Evolutionary conservation across 352 stramenopile genomes (phyloP).

Genomic region (Globisporangium takayamanum): DNA sequence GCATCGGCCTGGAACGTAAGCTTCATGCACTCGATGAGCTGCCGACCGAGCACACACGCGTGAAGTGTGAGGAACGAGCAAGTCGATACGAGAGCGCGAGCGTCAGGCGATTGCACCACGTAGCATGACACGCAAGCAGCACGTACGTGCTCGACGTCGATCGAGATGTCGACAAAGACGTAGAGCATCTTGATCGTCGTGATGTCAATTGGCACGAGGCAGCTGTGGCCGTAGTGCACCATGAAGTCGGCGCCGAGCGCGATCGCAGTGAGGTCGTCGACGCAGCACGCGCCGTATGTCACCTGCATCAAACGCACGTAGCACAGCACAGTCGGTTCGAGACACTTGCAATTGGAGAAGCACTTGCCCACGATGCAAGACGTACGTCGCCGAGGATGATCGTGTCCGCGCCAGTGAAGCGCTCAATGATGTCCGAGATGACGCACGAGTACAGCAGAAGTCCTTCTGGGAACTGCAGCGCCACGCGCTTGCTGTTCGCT

Average conservation of each 20-base stretch:
- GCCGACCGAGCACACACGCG: neutral
- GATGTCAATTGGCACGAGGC: constrained; percentile 95
- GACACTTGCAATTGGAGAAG: neutral
- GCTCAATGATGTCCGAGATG: constrained; percentile 97
- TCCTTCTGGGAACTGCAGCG: constrained; percentile 98
- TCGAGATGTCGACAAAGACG: constrained; percentile 99
- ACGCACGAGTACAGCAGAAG: constrained; percentile 97
- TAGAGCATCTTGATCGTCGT: constrained; percentile 97
- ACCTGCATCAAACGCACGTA: constrained; percentile 26
- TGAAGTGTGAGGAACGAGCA: neutral
- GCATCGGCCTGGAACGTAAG: constrained; percentile 76
- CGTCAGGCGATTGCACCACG: too few species aligned
- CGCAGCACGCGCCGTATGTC: constrained; percentile 99
- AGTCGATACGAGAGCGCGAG: too few species aligned
- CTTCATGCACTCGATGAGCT: constrained; percentile 95
- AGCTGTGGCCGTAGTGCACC: constrained; percentile 99
- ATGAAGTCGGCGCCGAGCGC: constrained; percentile 95
- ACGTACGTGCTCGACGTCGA: constrained; percentile 94
- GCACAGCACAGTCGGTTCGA: constrained; percentile 1
- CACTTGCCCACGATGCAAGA: neutral
- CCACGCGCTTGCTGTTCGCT: constrained; percentile 86
- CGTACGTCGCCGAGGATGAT: constrained; percentile 97
- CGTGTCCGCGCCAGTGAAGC: constrained; percentile 87
- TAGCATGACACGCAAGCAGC: neutral
- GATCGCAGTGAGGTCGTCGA: constrained; percentile 96